Evolutionary conservation across 352 stramenopile species (phyloP).

Genomic region (Globisporangium lucens): DNA sequence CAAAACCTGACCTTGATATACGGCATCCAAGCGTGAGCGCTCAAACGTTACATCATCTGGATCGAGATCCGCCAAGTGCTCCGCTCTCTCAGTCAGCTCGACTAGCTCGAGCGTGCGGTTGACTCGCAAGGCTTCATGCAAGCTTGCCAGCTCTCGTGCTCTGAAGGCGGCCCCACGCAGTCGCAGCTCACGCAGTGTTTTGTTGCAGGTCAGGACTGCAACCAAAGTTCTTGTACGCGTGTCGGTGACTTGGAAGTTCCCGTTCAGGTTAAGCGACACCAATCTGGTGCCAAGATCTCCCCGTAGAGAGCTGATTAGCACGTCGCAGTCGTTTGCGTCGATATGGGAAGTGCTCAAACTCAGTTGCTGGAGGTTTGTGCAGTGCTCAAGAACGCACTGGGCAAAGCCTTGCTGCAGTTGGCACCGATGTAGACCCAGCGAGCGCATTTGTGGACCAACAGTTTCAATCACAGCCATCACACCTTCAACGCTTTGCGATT

Average conservation of each 20-base stretch:
- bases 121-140: neutral
- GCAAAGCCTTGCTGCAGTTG: neutral
- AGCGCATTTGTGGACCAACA: neutral
- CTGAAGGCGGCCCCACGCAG: neutral
- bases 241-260: neutral
- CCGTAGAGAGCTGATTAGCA: neutral
- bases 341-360: neutral
- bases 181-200: neutral
- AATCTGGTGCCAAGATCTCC: neutral
- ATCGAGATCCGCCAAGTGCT: neutral
- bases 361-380: neutral
- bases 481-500: neutral
- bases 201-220: neutral
- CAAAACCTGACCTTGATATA: neutral
- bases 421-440: neutral
- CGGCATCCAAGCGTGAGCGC: neutral
- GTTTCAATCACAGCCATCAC: neutral
- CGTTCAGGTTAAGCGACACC: slow-evolving; percentile 1
- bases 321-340: neutral
- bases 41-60: neutral
- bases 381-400: neutral
- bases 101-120: neutral
- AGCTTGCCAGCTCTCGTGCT: neutral
- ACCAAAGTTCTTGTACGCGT: neutral
- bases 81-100: neutral